Percentiles rank a stretch among this genome's conserved stretches.
Conservation (phyloP, 1,284 basidiomycete genomes). For the Naganishia albida region DNA sequence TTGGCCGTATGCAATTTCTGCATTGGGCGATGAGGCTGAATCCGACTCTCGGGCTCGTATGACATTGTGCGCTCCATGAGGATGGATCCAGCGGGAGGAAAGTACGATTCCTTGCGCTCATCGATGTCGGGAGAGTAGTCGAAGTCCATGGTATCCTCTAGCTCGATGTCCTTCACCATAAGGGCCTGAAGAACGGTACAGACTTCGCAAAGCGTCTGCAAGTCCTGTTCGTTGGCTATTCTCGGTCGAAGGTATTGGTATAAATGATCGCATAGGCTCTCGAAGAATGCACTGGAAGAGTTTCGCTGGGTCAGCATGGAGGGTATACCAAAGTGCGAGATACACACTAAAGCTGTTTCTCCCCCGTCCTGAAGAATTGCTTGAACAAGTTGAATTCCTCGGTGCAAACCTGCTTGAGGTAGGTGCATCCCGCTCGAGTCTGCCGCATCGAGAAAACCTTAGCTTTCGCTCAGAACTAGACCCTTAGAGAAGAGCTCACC, state of each 20-base stretch:
- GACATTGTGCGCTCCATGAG: slow-evolving; percentile 13
- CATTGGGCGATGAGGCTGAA: slow-evolving; percentile 47
- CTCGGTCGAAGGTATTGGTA: slow-evolving; percentile 90
- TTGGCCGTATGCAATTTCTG: slow-evolving; percentile 67
- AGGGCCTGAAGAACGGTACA: slow-evolving; percentile 90
- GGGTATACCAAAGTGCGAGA: neutral
- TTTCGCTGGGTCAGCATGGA: slow-evolving; percentile 13
- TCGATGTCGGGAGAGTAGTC: slow-evolving; percentile 37
- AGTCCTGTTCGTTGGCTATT: slow-evolving; percentile 83
- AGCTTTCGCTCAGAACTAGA: neutral
- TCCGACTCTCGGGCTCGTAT: slow-evolving; percentile 27
- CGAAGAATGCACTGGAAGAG: slow-evolving; percentile 72
- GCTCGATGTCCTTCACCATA: slow-evolving; percentile 74
- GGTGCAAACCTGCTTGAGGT: slow-evolving; percentile 81
- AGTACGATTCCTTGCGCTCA: slow-evolving; percentile 24
- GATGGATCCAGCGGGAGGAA: slow-evolving; percentile 24
- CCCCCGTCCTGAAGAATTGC: slow-evolving; percentile 81
- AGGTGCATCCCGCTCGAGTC: slow-evolving; percentile 85
- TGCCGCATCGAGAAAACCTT: slow-evolving; percentile 43
- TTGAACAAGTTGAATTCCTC: slow-evolving; percentile 84
- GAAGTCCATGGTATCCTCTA: slow-evolving; percentile 47
- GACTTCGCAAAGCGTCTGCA: slow-evolving; percentile 83
- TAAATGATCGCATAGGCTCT: slow-evolving; percentile 84
- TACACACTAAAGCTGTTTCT: slow-evolving; percentile 78
- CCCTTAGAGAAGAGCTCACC: slow-evolving; percentile 57